Evolutionary conservation across 176 grass and related monocot genomes (phyloP).

Genomic region (sorghum (Sorghum bicolor)): DNA sequence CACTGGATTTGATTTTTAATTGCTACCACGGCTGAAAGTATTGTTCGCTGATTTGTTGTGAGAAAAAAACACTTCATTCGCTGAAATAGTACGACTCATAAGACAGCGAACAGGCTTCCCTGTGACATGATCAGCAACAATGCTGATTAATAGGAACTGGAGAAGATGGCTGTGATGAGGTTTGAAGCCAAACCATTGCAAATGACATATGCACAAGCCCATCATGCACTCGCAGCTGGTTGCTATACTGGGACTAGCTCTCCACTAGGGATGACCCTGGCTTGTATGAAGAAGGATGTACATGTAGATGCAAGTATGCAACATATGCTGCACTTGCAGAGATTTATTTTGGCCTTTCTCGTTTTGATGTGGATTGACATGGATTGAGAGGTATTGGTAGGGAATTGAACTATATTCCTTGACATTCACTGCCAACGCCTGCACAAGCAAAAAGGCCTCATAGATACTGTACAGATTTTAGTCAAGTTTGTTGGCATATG

Average conservation of each 20-base stretch:
- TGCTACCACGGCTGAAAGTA: too few species aligned
- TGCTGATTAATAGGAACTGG: background rate
- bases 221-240: background rate
- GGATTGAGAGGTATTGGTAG: background rate
- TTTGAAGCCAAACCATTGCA: background rate
- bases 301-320: constrained; percentile 12
- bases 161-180: constrained; percentile 5
- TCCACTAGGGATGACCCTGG: background rate
- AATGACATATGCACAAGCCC: background rate
- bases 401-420: background rate
- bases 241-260: background rate
- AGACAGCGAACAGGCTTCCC: too few species aligned
- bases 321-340: constrained; percentile 2
- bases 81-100: too few species aligned
- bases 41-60: too few species aligned
- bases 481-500: constrained; percentile 14
- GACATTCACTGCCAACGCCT: background rate
- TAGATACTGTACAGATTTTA: constrained; percentile 19
- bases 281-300: background rate
- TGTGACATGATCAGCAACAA: background rate
- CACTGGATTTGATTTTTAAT: background rate
- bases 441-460: background rate
- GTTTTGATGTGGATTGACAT: background rate
- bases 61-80: too few species aligned
- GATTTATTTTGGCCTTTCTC: background rate